Base-by-base conservation (phyloP, 2,329 filamentous ascomycete genomes). In the Dichotomopilus funicola region DNA sequence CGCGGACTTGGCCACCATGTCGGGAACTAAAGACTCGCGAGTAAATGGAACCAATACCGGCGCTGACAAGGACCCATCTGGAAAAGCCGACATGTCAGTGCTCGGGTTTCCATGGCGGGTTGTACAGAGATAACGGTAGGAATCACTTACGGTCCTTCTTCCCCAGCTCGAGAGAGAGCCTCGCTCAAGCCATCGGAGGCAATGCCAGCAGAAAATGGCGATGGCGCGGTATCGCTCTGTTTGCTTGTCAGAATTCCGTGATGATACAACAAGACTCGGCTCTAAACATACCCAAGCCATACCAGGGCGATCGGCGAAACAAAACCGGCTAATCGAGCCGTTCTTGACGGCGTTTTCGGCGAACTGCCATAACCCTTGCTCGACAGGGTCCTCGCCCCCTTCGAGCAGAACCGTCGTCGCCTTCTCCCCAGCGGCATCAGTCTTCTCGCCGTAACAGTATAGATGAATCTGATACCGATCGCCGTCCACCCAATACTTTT, bases 241-340 rank as follows among this genome's bases (percentile, higher is more conserved):
- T 12, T 10, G 8, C 6, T 6, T 11, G 2, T 6, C 19, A 27
- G 19, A 27, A 27, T 27, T 27, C 19, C 33, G 41, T 58, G 31
- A 55, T 52, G 19, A 49, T 34, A 10, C 37, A 3, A 42, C 10
- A 7, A 10, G 4, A 42, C 6, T 5, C 9, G 19, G 5, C 4
- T 19, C 0, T 34, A 11, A 38, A 65, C 72, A 64, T 63, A 75
- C 73, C 85, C 90, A 96, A 6, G 81, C 92, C 54, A 92, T 81
- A 1, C 94, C 94, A 0, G 94, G 94, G 27, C 94, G 87, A 68
- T 99, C 94, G 68, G 89, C 91, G 71, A 96, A 96, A 77, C 94
- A 99, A 74, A 95, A 97, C 57, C 92, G 85, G 54, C 78, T 76
- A 64, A 99, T 94, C 46, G 87, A 88, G 41, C 89, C 89, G 64